These are phyloP conservation scores for Lentinula lateritia DNA, from an alignment of 768 basidiomycete species.

Conservation along the genomic window DNA sequence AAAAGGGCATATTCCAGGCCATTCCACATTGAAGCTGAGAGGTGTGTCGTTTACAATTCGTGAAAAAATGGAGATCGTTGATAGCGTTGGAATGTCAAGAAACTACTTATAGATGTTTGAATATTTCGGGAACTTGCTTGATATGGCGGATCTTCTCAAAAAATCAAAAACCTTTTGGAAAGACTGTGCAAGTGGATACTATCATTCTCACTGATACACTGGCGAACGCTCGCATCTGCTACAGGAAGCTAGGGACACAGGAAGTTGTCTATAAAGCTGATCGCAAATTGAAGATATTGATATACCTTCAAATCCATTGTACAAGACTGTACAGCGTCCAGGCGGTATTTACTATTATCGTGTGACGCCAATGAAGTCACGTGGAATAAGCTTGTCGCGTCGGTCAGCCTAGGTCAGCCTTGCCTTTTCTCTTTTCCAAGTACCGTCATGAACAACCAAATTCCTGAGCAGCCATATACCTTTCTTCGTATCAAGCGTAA, in stretches of 20 bases:
- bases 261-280: too few species aligned
- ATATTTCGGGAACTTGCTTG: too few species aligned
- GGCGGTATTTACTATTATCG: too few species aligned
- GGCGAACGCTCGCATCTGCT: too few species aligned
- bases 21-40: background rate
- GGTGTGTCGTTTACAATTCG: background rate
- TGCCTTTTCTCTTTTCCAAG: background rate
- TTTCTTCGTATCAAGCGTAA: slow-evolving; percentile 82
- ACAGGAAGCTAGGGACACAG: too few species aligned
- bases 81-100: too few species aligned
- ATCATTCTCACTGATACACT: background rate
- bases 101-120: too few species aligned
- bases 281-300: too few species aligned
- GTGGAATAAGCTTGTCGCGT: background rate
- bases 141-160: background rate
- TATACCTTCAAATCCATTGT: too few species aligned
- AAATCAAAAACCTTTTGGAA: background rate
- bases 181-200: background rate
- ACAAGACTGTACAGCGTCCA: too few species aligned
- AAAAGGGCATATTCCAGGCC: background rate
- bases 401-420: background rate
- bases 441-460: background rate
- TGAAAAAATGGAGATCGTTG: too few species aligned
- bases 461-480: slow-evolving; percentile 44
- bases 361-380: background rate